Evolutionary conservation across 1,284 basidiomycete genomes (phyloP), one percentile per base, ranked within the genome.

Genomic region (Sporisorium exsertum): DNA sequence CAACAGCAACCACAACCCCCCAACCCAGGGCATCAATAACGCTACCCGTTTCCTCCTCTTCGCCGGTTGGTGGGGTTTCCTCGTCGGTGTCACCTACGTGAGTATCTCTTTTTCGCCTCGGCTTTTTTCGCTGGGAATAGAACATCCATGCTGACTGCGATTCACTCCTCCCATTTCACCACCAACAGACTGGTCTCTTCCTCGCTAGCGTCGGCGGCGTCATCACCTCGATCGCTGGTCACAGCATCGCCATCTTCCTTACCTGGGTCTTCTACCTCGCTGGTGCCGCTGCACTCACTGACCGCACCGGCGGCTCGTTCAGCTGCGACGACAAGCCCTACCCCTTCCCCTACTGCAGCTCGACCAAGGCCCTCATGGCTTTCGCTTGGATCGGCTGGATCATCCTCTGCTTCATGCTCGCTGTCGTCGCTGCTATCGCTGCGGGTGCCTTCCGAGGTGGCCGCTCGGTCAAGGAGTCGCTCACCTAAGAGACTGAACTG

Each of bases 311-410:
- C 47, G 71, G 71, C 37, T 47, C 57, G n/a, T 66, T 65, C 59
- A 76, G n/a, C 58, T 68, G 64, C 46, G 45, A 43, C 24, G 63
- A 46, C 47, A 61, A 66, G 54, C 50, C 20, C 18, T 68, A 55
- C 59, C 55, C 58, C 49, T 61, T 78, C 58, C 67, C 65, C 35
- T 80, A 83, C 80, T 83, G 82, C 78, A 64, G 68, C 59, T 79
- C 82, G 24, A 68, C 81, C 68, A 72, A 77, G 68, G 81, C 84
- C 8, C 78, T 85, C 46, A 64, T 60, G 37, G 84, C 84, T n/a
- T 85, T 85, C 58, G 65, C 77, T 32, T 84, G 81, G 81, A 83
- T 84, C 69, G 68, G 78, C 55, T 84, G 80, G 82, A 77, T 71
- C 63, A 62, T 72, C 42, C 80, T 83, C 35, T 71, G 72, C 49